Conservation (phyloP, 768 basidiomycete species). For the Termitomyces bulborhizus region DNA sequence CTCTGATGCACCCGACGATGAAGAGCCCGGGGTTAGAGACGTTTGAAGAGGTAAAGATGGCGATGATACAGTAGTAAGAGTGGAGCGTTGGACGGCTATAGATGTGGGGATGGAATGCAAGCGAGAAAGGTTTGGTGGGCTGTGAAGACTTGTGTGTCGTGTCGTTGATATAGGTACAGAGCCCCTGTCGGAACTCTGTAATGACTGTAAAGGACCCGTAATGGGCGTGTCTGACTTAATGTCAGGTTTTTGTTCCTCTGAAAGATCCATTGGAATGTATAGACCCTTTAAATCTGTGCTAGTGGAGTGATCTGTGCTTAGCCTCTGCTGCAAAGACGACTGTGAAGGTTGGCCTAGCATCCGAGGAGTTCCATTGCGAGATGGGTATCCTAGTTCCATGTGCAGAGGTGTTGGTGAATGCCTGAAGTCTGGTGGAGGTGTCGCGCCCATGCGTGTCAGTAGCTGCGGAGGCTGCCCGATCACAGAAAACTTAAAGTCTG, state of each 20-base stretch:
- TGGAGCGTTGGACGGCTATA: background rate
- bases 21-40: background rate
- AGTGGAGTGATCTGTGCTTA: background rate
- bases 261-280: background rate
- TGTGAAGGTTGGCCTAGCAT: background rate
- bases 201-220: background rate
- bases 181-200: background rate
- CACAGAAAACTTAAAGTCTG: conserved; percentile 7
- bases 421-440: conserved; percentile 2
- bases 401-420: conserved; percentile 3
- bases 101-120: background rate
- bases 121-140: background rate
- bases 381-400: conserved; percentile 9
- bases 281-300: background rate
- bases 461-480: conserved; percentile 9
- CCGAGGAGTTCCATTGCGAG: background rate
- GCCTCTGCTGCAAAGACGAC: conserved; percentile 4
- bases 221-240: background rate
- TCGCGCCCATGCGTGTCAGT: conserved; percentile 3
- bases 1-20: background rate
- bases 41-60: background rate
- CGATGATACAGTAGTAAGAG: background rate
- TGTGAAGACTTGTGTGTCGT: background rate
- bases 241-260: conserved; percentile 3
- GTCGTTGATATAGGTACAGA: background rate